Percentiles rank a stretch among this genome's conserved stretches.
Conservation (phyloP, 805 yeast genomes). For the Wickerhamiella australiensis region DNA sequence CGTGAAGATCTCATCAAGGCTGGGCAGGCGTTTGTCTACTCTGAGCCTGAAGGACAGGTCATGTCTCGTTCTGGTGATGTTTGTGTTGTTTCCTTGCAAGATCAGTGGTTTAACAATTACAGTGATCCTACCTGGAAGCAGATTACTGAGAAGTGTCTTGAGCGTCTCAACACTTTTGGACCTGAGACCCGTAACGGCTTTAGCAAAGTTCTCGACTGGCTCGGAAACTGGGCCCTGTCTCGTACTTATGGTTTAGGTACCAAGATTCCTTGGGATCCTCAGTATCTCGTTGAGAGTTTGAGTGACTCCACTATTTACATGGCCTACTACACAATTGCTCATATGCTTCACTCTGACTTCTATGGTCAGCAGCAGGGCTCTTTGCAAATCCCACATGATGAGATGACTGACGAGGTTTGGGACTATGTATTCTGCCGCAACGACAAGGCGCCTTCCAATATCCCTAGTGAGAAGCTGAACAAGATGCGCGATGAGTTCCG, state of each 20-base stretch:
- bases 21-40: conserved; percentile 77
- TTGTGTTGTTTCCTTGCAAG: conserved; percentile 93
- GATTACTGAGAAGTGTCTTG: conserved; percentile 67
- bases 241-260: conserved; percentile 96
- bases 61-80: conserved; percentile 93
- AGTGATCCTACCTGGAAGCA: conserved; percentile 89
- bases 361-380: conserved; percentile 69
- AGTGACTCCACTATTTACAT: conserved; percentile 94
- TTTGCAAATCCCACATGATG: conserved; percentile 62
- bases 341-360: conserved; percentile 73
- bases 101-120: conserved; percentile 96
- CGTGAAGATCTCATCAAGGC: conserved; percentile 66
- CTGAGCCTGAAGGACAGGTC: conserved; percentile 85
- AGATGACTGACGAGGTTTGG: conserved; percentile 86
- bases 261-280: conserved; percentile 91
- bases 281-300: conserved; percentile 82
- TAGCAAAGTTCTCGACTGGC: conserved; percentile 90
- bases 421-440: conserved; percentile 75
- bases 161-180: conserved; percentile 61
- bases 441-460: conserved; percentile 40
- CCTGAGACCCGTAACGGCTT: conserved; percentile 82
- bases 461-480: conserved; percentile 55
- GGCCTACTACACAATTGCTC: conserved; percentile 84
- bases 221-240: conserved; percentile 95
- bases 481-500: conserved; percentile 86